phyloP scores from a whole-genome alignment of 805 yeast species.

The Metschnikowia koreensis region DNA sequence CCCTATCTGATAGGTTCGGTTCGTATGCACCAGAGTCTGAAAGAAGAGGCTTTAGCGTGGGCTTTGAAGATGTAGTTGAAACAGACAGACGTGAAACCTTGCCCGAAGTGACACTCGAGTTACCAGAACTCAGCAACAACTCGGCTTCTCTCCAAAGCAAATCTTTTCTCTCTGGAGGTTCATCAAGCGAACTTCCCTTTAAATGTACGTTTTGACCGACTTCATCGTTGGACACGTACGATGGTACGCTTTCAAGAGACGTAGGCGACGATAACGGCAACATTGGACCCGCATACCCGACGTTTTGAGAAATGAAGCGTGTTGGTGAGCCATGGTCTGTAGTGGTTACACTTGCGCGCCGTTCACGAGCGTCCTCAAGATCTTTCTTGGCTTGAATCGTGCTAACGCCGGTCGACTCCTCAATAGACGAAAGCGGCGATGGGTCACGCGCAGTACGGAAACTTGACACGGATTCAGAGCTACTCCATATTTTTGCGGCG shows the following conservation, averaged over 20 bases:
- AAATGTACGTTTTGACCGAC: neutral
- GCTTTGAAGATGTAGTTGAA: neutral
- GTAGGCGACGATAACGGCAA: slow-evolving; percentile 1
- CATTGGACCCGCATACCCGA: neutral
- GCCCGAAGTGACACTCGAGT: neutral
- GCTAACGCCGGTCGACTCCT: slow-evolving; percentile 7
- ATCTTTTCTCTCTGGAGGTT: neutral
- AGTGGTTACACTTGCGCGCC: neutral
- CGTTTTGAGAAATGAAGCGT: neutral
- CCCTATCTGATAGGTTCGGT: neutral
- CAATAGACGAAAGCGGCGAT: slow-evolving; percentile 12
- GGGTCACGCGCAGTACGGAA: slow-evolving; percentile 7
- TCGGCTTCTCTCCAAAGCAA: neutral
- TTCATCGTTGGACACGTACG: neutral
- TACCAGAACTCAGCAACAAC: neutral
- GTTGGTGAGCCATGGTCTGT: too few species aligned
- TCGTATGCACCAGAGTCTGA: neutral
- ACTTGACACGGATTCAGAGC: slow-evolving; percentile 11
- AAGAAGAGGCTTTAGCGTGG: neutral
- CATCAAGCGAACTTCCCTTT: neutral
- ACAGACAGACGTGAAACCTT: neutral
- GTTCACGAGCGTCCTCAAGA: neutral
- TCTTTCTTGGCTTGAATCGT: neutral
- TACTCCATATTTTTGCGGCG: slow-evolving; percentile 8
- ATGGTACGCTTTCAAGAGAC: slow-evolving; percentile 6